Evolutionary conservation across 176 grass and related monocot species (phyloP).

Genomic region (Eleusine coracana): DNA sequence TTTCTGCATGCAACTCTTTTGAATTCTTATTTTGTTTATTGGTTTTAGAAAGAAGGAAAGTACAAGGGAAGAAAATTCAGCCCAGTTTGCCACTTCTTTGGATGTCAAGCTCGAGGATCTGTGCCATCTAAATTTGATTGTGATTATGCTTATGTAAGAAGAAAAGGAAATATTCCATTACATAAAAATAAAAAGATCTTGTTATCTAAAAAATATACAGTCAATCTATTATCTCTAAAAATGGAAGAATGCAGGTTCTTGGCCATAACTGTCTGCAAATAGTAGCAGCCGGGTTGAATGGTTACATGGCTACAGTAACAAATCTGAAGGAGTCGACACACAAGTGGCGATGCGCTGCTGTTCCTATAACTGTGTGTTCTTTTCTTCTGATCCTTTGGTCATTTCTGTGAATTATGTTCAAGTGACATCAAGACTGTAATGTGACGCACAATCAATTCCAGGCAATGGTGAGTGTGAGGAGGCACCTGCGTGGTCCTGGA

Average conservation of each 20-base stretch:
- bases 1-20: not conserved
- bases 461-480: conserved; percentile 74
- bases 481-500: conserved; percentile 62
- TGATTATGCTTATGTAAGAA: conserved; percentile 68
- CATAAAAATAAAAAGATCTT: not conserved
- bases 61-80: conserved; percentile 75
- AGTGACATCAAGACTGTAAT: not conserved
- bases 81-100: conserved; percentile 75
- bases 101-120: conserved; percentile 71
- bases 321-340: conserved; percentile 62
- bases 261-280: conserved; percentile 60
- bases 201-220: not conserved
- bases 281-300: conserved; percentile 59
- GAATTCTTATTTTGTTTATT: conserved; percentile 15
- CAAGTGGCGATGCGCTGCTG: conserved; percentile 73
- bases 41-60: conserved; percentile 57
- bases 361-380: conserved; percentile 50
- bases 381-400: not conserved
- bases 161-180: not conserved
- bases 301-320: conserved; percentile 70
- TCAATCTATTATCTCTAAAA: not conserved
- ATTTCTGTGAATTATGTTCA: not conserved
- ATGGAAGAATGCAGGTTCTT: conserved; percentile 48
- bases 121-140: conserved; percentile 76
- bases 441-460: conserved; percentile 22